These are phyloP conservation scores for Solanum pimpinellifolium DNA, from an alignment of 257 asterid genomes.

Conservation along the genomic window DNA sequence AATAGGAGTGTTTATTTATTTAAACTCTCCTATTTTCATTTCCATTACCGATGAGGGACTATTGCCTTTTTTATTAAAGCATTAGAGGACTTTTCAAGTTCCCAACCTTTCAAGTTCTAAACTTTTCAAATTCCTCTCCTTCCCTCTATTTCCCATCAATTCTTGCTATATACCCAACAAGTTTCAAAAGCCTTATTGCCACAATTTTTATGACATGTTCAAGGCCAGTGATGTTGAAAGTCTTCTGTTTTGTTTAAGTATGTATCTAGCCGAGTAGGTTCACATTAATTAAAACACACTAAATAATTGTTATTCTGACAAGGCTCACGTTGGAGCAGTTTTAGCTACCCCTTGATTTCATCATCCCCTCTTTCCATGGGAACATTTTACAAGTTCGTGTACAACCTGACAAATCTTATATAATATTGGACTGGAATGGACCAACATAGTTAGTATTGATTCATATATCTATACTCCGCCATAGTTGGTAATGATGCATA, in stretches of 20 bases:
- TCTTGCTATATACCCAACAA: background rate
- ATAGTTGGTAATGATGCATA: background rate
- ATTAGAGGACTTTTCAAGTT: no score
- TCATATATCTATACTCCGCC: background rate
- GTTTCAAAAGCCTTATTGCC: background rate
- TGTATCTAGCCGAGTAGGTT: background rate
- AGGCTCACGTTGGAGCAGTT: background rate
- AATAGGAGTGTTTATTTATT: no score
- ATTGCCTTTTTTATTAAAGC: no score
- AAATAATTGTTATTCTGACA: background rate
- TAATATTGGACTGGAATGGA: background rate
- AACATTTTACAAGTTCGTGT: background rate
- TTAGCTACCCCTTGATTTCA: background rate
- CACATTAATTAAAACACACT: background rate
- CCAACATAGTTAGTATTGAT: background rate
- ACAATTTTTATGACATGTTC: background rate
- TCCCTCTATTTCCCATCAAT: no score
- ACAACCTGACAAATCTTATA: background rate
- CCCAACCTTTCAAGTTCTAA: no score
- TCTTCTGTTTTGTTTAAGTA: background rate
- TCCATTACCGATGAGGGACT: no score
- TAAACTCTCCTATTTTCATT: no score
- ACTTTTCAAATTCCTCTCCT: no score
- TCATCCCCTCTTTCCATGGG: background rate
- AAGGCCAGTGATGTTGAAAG: background rate